These are phyloP conservation scores for Mytilinidion resinicola DNA, from an alignment of 495 filamentous ascomycete genomes.

Conservation along the genomic window DNA sequence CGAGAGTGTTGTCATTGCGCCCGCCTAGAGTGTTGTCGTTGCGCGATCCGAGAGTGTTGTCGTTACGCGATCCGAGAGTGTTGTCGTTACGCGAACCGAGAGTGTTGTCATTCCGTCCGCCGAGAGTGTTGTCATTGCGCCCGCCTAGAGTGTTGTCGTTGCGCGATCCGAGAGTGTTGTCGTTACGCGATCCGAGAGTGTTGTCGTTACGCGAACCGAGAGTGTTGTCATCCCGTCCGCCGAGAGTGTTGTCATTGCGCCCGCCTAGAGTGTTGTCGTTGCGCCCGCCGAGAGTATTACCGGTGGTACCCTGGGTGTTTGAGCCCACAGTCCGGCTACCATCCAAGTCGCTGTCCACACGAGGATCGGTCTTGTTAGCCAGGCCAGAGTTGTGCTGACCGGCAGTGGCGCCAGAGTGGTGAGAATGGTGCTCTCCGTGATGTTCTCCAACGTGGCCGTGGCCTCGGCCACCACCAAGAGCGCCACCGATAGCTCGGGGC, in stretches of 20 bases:
- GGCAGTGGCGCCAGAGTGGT: not conserved
- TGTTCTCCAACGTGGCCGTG: not conserved
- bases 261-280: no score
- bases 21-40: no score
- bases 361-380: constrained; percentile 17
- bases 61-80: not conserved
- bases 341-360: constrained; percentile 1
- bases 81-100: not conserved
- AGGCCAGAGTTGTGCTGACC: constrained; percentile 18
- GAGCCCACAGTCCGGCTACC: constrained; percentile 11
- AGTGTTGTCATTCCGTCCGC: no score
- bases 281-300: not conserved
- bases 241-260: no score
- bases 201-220: not conserved
- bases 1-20: no score
- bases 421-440: not conserved
- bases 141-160: no score
- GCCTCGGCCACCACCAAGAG: constrained; percentile 25
- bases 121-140: no score
- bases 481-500: constrained; percentile 43
- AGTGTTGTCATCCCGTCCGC: no score
- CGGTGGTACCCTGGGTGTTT: not conserved
- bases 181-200: not conserved
- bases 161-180: constrained; percentile 6
- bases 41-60: constrained; percentile 6